phyloP scores from a whole-genome alignment of 805 yeast species.

The Lachancea kluyveri region DNA sequence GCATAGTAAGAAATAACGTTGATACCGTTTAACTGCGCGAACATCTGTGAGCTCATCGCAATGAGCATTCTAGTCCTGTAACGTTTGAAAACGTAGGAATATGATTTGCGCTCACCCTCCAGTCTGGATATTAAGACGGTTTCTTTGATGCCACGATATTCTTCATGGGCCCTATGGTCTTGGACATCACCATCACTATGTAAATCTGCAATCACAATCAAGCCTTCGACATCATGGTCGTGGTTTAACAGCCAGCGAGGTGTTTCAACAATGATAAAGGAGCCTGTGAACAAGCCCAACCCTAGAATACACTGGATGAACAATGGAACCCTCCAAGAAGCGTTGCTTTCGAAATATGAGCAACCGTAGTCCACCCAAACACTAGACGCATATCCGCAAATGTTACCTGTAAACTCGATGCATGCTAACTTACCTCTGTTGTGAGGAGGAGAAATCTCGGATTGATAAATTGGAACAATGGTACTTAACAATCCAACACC shows the following conservation, averaged over 20 bases:
- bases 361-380: constrained; percentile 83
- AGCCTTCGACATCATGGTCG: constrained; percentile 75
- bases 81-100: constrained; percentile 66
- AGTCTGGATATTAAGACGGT: constrained; percentile 66
- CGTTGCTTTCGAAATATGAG: constrained; percentile 52
- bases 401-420: constrained; percentile 83
- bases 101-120: constrained; percentile 71
- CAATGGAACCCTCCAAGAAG: constrained; percentile 76
- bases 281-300: constrained; percentile 58
- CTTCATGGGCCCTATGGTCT: constrained; percentile 60
- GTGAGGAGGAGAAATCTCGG: constrained; percentile 83
- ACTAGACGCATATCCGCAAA: constrained; percentile 71
- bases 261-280: constrained; percentile 74
- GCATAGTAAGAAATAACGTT: constrained; percentile 91
- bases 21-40: constrained; percentile 92
- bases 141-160: constrained; percentile 78
- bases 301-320: constrained; percentile 75
- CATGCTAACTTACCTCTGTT: constrained; percentile 82
- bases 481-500: constrained; percentile 83
- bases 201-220: constrained; percentile 76
- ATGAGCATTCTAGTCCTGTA: constrained; percentile 75
- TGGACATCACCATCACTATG: constrained; percentile 74
- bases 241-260: constrained; percentile 88
- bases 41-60: constrained; percentile 86
- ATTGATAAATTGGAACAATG: constrained; percentile 81